These are phyloP conservation scores for Metschnikowia chrysomelidarum DNA, from an alignment of 805 yeast genomes.

Conservation along the genomic window DNA sequence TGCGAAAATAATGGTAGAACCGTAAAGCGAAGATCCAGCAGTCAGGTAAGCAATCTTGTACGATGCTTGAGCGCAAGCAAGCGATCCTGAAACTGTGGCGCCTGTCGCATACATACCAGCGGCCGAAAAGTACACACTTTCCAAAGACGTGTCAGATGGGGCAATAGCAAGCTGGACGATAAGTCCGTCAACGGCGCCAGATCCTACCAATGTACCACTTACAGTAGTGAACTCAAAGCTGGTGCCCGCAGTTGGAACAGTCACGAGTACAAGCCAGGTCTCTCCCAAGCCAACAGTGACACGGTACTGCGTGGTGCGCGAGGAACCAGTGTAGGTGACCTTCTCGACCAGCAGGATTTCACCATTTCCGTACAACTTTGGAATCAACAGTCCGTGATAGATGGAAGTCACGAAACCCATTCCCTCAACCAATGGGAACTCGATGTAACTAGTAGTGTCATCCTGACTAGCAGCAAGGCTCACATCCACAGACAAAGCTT, in stretches of 20 bases:
- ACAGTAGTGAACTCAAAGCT: slow-evolving; percentile 30
- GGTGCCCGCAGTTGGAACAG: slow-evolving; percentile 17
- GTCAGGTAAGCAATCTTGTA: slow-evolving; percentile 51
- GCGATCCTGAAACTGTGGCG: slow-evolving; percentile 48
- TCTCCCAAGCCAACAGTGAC: slow-evolving; percentile 39
- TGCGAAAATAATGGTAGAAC: slow-evolving; percentile 56
- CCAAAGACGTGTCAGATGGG: slow-evolving; percentile 29
- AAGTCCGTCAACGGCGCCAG: slow-evolving; percentile 38
- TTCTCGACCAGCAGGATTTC: slow-evolving; percentile 1
- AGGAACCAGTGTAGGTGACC: not conserved
- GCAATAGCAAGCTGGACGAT: slow-evolving; percentile 54
- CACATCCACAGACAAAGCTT: slow-evolving; percentile 32
- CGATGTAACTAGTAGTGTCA: slow-evolving; percentile 33
- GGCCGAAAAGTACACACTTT: slow-evolving; percentile 53
- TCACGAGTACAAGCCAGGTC: slow-evolving; percentile 53
- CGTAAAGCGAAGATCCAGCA: slow-evolving; percentile 48
- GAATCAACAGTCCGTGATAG: slow-evolving; percentile 51
- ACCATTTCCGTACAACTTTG: slow-evolving; percentile 26
- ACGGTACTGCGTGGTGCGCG: slow-evolving; percentile 32
- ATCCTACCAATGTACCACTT: slow-evolving; percentile 30
- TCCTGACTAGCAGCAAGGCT: slow-evolving; percentile 22
- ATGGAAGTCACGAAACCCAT: slow-evolving; percentile 58
- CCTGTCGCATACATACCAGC: slow-evolving; percentile 67
- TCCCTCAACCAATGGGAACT: slow-evolving; percentile 55
- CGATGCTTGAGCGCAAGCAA: slow-evolving; percentile 43